phyloP scores from a whole-genome alignment of 2,329 filamentous ascomycete species.

The Rhinocladiella similis region DNA sequence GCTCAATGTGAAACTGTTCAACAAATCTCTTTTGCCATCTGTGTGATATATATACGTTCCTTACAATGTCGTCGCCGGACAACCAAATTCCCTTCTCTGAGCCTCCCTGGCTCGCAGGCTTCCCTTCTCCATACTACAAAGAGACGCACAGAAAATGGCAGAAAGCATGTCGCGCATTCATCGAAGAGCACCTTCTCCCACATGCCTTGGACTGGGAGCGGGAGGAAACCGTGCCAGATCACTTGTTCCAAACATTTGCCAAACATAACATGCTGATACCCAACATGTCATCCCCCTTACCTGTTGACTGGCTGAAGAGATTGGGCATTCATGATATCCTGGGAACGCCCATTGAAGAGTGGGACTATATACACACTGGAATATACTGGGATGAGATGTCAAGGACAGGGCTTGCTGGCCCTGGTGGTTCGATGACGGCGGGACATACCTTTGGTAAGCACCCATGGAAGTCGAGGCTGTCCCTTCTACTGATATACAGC shows the following conservation, averaged over 20 bases:
- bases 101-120: conserved; percentile 67
- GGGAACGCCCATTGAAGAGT: conserved; percentile 69
- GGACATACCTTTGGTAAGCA: conserved; percentile 62
- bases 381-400: conserved; percentile 73
- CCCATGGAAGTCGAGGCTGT: too few relatives aligned
- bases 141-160: conserved; percentile 67
- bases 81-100: conserved; percentile 67
- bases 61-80: conserved; percentile 6
- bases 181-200: conserved; percentile 61
- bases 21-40: neutral
- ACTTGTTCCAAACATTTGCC: conserved; percentile 66
- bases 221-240: conserved; percentile 60
- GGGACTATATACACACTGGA: conserved; percentile 68
- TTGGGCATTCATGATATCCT: conserved; percentile 67
- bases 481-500: neutral
- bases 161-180: conserved; percentile 65
- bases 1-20: too few relatives aligned
- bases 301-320: conserved; percentile 65
- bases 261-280: conserved; percentile 70
- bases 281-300: conserved; percentile 67
- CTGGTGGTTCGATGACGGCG: conserved; percentile 64
- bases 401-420: conserved; percentile 64
- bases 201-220: conserved; percentile 71
- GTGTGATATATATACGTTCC: neutral
- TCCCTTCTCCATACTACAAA: conserved; percentile 72